These are phyloP conservation scores for Suillus alpinus DNA, from an alignment of 768 basidiomycete species.

Conservation along the genomic window DNA sequence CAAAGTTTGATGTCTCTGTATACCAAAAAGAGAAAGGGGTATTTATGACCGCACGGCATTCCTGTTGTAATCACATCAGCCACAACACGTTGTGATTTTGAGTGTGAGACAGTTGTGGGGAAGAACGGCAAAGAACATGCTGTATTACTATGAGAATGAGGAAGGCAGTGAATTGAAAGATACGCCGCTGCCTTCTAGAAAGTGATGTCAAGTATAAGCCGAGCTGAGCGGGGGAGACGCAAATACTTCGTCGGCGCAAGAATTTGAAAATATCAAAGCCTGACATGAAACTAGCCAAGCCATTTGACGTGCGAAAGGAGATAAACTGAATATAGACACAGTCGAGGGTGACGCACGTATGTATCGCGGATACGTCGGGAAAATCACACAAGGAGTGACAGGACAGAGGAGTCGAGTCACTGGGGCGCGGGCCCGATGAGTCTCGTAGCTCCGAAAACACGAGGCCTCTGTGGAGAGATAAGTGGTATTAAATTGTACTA, in stretches of 20 bases:
- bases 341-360: not conserved
- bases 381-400: not conserved
- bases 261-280: not conserved
- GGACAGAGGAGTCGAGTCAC: not conserved
- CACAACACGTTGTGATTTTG: slow-evolving; percentile 3
- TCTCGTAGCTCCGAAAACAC: not conserved
- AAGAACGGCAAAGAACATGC: slow-evolving; percentile 12
- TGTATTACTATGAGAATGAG: slow-evolving; percentile 11
- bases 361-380: not conserved
- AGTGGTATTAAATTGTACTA: not conserved
- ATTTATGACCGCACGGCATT: not conserved
- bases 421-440: not conserved
- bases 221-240: not conserved
- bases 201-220: not conserved
- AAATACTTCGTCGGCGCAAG: too few species aligned
- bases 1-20: not conserved
- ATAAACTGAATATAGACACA: too few species aligned
- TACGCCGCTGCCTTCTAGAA: not conserved
- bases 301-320: not conserved
- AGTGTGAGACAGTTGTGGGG: slow-evolving; percentile 2
- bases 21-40: slow-evolving; percentile 6
- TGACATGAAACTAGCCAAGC: not conserved
- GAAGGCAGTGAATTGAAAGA: not conserved
- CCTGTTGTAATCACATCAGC: slow-evolving; percentile 11
- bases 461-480: not conserved